Evolutionary conservation across 2,329 filamentous ascomycete genomes (phyloP).

Genomic region (Colletotrichum tofieldiae): DNA sequence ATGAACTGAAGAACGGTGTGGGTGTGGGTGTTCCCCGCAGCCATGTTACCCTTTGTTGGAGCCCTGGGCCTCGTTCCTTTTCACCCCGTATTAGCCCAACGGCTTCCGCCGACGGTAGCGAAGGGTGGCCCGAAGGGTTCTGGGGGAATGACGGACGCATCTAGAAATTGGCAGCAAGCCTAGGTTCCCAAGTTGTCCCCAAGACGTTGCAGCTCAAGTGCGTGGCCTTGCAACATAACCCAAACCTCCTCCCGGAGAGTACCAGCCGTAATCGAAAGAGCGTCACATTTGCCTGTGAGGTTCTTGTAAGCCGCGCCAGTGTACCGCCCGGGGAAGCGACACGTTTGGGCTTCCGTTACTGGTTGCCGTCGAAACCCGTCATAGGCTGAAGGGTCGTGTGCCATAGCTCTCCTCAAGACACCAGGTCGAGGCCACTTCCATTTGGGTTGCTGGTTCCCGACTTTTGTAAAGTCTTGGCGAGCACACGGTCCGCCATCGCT

Average conservation of each 20-base stretch:
- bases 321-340: slow-evolving; percentile 2
- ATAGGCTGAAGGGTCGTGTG: background rate
- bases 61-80: slow-evolving; percentile 20
- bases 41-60: slow-evolving; percentile 24
- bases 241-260: background rate
- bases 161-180: background rate
- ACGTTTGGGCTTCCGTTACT: slow-evolving; percentile 18
- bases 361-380: slow-evolving; percentile 1
- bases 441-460: slow-evolving; percentile 1
- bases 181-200: background rate
- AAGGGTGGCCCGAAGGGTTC: background rate
- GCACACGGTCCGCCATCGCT: slow-evolving; percentile 9
- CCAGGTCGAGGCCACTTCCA: slow-evolving; percentile 11
- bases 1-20: slow-evolving; percentile 31
- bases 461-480: background rate
- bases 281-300: background rate
- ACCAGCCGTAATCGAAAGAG: background rate
- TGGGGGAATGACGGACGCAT: no score
- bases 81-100: slow-evolving; percentile 9
- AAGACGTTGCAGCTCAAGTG: background rate
- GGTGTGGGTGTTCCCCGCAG: slow-evolving; percentile 27
- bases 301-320: background rate
- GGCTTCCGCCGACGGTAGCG: slow-evolving; percentile 24
- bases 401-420: slow-evolving; percentile 1
- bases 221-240: background rate